These are phyloP conservation scores for Blastobotrys ciferrii DNA, from an alignment of 1,139 yeast genomes.

Conservation along the genomic window DNA sequence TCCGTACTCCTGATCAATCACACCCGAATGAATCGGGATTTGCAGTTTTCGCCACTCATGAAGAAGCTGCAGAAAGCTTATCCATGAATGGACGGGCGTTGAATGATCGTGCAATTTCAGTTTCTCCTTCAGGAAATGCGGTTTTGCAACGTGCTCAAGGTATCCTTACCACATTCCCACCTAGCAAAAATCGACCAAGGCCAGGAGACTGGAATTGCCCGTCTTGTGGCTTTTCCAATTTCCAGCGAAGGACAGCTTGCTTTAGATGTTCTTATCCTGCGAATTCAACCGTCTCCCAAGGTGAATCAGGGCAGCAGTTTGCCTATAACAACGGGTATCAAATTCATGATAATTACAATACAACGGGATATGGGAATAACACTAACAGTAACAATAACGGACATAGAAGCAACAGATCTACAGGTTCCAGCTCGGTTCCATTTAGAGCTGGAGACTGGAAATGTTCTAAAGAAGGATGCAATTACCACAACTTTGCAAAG, in stretches of 20 bases:
- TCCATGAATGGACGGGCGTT: conserved; percentile 76
- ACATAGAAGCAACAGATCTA: not conserved
- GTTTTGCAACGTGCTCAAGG: conserved; percentile 82
- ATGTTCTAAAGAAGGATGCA: conserved; percentile 73
- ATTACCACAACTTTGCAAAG: conserved; percentile 91
- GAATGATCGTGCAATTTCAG: conserved; percentile 74
- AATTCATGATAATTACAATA: not conserved
- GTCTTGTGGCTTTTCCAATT: conserved; percentile 90
- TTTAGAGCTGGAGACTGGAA: conserved; percentile 98
- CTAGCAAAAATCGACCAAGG: conserved; percentile 84
- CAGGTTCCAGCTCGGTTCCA: conserved; percentile 53
- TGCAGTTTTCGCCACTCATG: conserved; percentile 81
- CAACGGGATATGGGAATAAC: not conserved
- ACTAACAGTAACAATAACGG: conserved; percentile 8
- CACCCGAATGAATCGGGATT: conserved; percentile 64
- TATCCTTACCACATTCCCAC: conserved; percentile 78
- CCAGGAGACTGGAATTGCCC: conserved; percentile 99
- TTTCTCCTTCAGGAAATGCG: conserved; percentile 77
- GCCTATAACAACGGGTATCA: conserved; percentile 39
- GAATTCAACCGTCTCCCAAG: not conserved
- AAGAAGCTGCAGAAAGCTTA: conserved; percentile 77
- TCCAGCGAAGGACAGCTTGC: conserved; percentile 92
- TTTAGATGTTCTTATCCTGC: conserved; percentile 90
- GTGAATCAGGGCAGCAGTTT: conserved; percentile 39
- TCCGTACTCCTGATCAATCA: conserved; percentile 56